These are phyloP conservation scores for Passalora sequoiae DNA, from an alignment of 2,329 filamentous ascomycete species.

Conservation along the genomic window DNA sequence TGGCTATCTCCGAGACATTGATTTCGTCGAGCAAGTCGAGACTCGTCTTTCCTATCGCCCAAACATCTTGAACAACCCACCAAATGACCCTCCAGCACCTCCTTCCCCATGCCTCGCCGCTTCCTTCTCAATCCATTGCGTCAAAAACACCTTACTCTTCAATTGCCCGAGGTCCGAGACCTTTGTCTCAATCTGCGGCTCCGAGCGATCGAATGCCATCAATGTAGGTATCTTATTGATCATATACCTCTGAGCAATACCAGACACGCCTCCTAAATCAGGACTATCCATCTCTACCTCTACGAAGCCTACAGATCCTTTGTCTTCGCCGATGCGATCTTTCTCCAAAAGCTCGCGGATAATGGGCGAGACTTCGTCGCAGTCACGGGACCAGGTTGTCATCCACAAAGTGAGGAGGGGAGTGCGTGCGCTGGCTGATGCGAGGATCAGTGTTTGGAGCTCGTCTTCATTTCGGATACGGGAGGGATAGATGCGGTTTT, in stretches of 20 bases:
- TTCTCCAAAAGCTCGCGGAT: slow-evolving; percentile 40
- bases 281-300: slow-evolving; percentile 47
- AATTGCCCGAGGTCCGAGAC: slow-evolving; percentile 42
- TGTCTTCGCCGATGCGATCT: slow-evolving; percentile 41
- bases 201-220: slow-evolving; percentile 46
- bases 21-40: too few relatives aligned
- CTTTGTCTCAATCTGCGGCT: slow-evolving; percentile 46
- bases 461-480: slow-evolving; percentile 46
- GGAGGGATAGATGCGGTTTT: slow-evolving; percentile 34
- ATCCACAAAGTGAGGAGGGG: slow-evolving; percentile 49
- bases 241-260: slow-evolving; percentile 40
- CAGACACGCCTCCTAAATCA: slow-evolving; percentile 36
- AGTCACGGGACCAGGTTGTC: slow-evolving; percentile 45
- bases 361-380: slow-evolving; percentile 41
- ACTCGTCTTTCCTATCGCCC: too few relatives aligned
- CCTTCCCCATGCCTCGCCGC: slow-evolving; percentile 44
- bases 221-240: slow-evolving; percentile 48
- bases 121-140: slow-evolving; percentile 45
- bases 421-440: slow-evolving; percentile 42
- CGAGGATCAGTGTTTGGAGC: slow-evolving; percentile 44
- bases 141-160: slow-evolving; percentile 42
- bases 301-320: slow-evolving; percentile 44
- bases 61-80: slow-evolving; percentile 34
- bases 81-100: slow-evolving; percentile 41
- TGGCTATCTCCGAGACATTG: too few relatives aligned